Evolutionary conservation across 2,329 filamentous ascomycete genomes (phyloP).

Genomic region (Coccinonectria pachysandricola): DNA sequence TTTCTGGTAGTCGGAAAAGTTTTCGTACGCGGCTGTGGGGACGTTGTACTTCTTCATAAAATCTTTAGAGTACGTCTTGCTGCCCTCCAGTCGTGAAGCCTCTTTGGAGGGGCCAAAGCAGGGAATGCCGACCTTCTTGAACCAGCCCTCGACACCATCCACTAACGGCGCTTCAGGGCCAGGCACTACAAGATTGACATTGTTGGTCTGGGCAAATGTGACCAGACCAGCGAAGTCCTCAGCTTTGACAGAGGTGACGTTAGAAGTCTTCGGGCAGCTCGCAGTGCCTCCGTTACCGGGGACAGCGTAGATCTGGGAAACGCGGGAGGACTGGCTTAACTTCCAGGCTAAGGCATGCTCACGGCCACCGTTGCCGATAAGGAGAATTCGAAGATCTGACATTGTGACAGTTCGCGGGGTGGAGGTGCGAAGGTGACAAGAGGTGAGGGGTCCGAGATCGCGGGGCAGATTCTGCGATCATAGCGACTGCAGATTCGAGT

Average conservation of each 20-base stretch:
- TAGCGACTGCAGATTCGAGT: too few relatives aligned
- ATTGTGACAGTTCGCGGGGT: conserved; percentile 10
- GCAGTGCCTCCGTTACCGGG: conserved; percentile 85
- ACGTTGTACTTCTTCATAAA: conserved; percentile 91
- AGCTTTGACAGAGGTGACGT: conserved; percentile 57
- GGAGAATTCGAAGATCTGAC: conserved; percentile 55
- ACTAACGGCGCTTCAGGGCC: conserved; percentile 93
- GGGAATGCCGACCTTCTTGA: conserved; percentile 61
- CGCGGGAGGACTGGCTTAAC: conserved; percentile 67
- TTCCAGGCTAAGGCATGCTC: conserved; percentile 96
- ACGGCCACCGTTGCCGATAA: conserved; percentile 87
- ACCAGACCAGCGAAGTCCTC: conserved; percentile 74
- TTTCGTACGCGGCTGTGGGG: conserved; percentile 82
- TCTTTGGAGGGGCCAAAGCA: conserved; percentile 79
- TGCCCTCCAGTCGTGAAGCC: conserved; percentile 86
- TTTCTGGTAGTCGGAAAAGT: conserved; percentile 68
- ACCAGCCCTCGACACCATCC: conserved; percentile 77
- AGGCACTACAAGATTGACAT: conserved; percentile 74
- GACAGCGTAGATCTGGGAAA: conserved; percentile 62
- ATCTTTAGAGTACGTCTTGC: conserved; percentile 95
- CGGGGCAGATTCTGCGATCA: too few relatives aligned
- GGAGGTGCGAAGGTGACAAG: conserved; percentile 8
- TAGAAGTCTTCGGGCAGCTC: conserved; percentile 58
- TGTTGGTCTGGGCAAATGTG: conserved; percentile 59
- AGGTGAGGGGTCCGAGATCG: too few relatives aligned